These are phyloP conservation scores for Lachnellula occidentalis DNA, from an alignment of 2,329 filamentous ascomycete species.

Conservation along the genomic window DNA sequence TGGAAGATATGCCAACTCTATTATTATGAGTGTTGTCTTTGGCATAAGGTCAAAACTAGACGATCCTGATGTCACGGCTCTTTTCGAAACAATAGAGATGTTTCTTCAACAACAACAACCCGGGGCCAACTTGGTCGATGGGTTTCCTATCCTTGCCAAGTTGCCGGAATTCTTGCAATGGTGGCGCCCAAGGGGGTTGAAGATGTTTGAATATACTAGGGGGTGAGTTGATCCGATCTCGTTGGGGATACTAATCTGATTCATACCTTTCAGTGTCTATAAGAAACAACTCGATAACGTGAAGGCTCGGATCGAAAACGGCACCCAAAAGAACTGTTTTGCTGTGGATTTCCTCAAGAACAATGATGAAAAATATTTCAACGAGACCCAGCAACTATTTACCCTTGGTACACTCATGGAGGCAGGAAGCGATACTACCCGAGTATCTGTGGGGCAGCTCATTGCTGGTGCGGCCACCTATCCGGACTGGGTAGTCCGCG, in stretches of 20 bases:
- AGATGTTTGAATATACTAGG: slow-evolving; percentile 17
- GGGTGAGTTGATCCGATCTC: slow-evolving; percentile 4
- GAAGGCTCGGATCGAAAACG: slow-evolving; percentile 19
- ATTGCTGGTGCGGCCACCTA: slow-evolving; percentile 28
- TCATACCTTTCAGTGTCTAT: slow-evolving; percentile 19
- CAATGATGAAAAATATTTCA: slow-evolving; percentile 21
- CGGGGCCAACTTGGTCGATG: slow-evolving; percentile 31
- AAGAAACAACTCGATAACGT: slow-evolving; percentile 21
- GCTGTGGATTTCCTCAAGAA: slow-evolving; percentile 28
- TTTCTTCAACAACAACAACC: slow-evolving; percentile 28
- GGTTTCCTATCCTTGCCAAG: slow-evolving; percentile 28
- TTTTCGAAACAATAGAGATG: slow-evolving; percentile 19
- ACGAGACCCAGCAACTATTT: slow-evolving; percentile 27
- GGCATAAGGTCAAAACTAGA: slow-evolving; percentile 20
- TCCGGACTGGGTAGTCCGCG: slow-evolving; percentile 19
- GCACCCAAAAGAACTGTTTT: slow-evolving; percentile 28
- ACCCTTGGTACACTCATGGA: slow-evolving; percentile 34
- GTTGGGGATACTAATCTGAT: background rate
- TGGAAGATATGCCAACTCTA: slow-evolving; percentile 25
- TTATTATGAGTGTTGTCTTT: slow-evolving; percentile 31
- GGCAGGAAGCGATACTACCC: slow-evolving; percentile 40
- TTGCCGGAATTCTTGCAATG: slow-evolving; percentile 29
- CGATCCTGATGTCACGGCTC: slow-evolving; percentile 16
- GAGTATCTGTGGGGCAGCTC: slow-evolving; percentile 30
- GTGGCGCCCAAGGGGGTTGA: slow-evolving; percentile 26